Evolutionary conservation across 331 rosid genomes (phyloP).

Genomic region (Cydonia oblonga): DNA sequence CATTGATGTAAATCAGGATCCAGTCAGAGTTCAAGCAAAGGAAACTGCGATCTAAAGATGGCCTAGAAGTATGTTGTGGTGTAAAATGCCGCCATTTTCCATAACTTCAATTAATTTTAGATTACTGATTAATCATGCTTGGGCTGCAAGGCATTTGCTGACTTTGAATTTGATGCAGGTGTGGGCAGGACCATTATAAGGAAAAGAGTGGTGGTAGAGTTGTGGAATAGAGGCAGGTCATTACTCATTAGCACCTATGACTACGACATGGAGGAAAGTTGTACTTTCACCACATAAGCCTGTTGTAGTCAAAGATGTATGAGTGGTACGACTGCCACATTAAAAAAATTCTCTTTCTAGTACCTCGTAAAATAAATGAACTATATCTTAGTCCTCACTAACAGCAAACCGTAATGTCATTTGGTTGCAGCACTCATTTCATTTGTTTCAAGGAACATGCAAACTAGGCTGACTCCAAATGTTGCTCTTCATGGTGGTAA

Average conservation of each 20-base stretch:
- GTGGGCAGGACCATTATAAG: conserved; percentile 20
- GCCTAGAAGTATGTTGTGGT: conserved; percentile 6
- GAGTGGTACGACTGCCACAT: not conserved
- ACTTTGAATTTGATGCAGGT: not conserved
- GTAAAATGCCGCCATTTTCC: not conserved
- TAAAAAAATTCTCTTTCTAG: not conserved
- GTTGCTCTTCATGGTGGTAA: conserved; percentile 14
- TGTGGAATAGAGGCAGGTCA: conserved; percentile 10
- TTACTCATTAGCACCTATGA: not conserved
- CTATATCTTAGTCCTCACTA: not conserved
- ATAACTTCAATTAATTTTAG: not conserved
- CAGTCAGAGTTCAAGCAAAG: conserved; percentile 10
- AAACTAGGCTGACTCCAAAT: conserved; percentile 1
- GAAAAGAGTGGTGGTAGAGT: conserved; percentile 8
- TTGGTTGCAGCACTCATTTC: conserved; percentile 15
- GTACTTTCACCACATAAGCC: not conserved
- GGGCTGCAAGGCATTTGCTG: not conserved
- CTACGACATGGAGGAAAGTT: conserved; percentile 11
- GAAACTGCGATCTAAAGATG: conserved; percentile 7
- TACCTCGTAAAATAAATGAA: too few relatives aligned
- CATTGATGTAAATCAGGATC: conserved; percentile 16
- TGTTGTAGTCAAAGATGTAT: conserved; percentile 2
- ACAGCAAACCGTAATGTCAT: not conserved
- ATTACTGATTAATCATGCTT: not conserved
- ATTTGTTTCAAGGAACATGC: conserved; percentile 6